Percentiles rank a stretch among this genome's conserved stretches.
Conservation (phyloP, 1,139 yeast genomes). For the Suhomyces panamericanus region DNA sequence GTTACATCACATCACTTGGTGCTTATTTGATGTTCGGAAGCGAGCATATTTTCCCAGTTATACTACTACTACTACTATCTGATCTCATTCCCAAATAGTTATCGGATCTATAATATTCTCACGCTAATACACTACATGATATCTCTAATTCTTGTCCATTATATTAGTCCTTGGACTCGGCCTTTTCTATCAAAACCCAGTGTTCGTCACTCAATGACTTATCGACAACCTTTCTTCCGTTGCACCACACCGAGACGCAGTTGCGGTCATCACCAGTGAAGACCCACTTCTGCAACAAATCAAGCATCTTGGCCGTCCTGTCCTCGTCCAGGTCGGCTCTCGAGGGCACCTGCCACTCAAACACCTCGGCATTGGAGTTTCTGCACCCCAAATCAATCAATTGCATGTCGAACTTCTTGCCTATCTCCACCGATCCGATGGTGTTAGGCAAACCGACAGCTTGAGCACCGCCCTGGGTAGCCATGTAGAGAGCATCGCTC, state of each 20-base stretch:
- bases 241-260: constrained; percentile 76
- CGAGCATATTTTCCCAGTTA: too few species aligned
- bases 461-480: constrained; percentile 88
- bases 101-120: too few species aligned
- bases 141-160: too few species aligned
- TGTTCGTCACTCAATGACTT: constrained; percentile 24
- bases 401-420: constrained; percentile 85
- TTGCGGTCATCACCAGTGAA: constrained; percentile 94
- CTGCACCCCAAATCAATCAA: constrained; percentile 57
- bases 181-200: constrained; percentile 14
- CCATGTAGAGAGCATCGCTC: constrained; percentile 73
- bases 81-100: too few species aligned
- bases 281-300: constrained; percentile 85
- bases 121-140: too few species aligned
- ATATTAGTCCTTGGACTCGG: neutral
- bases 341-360: constrained; percentile 59
- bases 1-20: too few species aligned
- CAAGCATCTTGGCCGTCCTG: constrained; percentile 35
- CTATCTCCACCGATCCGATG: constrained; percentile 71
- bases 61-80: too few species aligned
- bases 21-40: too few species aligned
- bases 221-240: constrained; percentile 61
- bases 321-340: constrained; percentile 12
- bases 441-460: constrained; percentile 60
- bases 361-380: constrained; percentile 68